phyloP scores from a whole-genome alignment of 1,139 yeast species.

The Magnusiomyces tetraspermus region DNA sequence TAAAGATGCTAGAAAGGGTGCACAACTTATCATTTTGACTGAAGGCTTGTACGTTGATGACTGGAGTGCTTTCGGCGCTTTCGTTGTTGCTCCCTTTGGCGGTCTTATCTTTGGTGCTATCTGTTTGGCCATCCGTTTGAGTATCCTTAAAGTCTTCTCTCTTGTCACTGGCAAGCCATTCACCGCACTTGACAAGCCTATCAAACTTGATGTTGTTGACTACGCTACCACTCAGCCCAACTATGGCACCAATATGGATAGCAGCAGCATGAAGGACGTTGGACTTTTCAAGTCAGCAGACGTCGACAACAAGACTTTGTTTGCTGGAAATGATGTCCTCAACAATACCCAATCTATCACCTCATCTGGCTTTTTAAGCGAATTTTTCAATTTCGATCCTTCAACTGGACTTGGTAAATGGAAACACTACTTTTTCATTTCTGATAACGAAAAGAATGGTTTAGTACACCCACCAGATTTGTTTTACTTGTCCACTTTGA shows the following conservation, averaged over 20 bases:
- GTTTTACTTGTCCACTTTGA: neutral
- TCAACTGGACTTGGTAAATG: neutral
- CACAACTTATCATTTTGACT: conserved; percentile 58
- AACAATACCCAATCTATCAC: neutral
- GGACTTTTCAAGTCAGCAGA: neutral
- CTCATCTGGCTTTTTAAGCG: neutral
- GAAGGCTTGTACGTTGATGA: conserved; percentile 75
- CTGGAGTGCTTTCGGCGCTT: conserved; percentile 95
- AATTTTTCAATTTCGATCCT: conserved; percentile 3
- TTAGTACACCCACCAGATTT: neutral
- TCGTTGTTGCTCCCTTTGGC: conserved; percentile 82
- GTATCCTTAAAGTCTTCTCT: conserved; percentile 34
- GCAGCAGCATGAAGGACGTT: neutral
- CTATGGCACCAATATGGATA: neutral
- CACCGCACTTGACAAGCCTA: conserved; percentile 48
- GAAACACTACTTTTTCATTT: neutral
- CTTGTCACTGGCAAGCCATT: conserved; percentile 39
- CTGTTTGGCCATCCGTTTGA: conserved; percentile 45
- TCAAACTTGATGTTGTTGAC: neutral
- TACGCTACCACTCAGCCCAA: neutral
- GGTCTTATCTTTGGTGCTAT: conserved; percentile 52
- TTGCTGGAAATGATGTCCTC: neutral
- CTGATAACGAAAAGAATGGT: neutral
- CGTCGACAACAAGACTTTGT: neutral
- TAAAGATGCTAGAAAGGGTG: conserved; percentile 64